Evolutionary conservation across 1,284 basidiomycete genomes (phyloP).

Genomic region (Agaricales sp.): DNA sequence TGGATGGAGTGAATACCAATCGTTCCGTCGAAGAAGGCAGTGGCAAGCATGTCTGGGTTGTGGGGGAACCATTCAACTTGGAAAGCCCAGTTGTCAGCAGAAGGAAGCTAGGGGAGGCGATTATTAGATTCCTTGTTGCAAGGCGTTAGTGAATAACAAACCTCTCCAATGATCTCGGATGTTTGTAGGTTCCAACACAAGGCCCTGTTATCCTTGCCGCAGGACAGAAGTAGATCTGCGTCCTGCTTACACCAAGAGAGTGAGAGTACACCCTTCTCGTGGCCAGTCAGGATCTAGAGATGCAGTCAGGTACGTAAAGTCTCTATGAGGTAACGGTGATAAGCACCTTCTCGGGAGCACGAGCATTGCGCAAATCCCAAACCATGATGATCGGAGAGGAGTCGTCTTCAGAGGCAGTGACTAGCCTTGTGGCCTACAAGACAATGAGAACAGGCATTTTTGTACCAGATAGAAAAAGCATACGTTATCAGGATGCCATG

Average conservation of each 20-base stretch:
- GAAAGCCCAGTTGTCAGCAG: conserved; percentile 95
- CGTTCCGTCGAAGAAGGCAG: conserved; percentile 75
- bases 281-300: conserved; percentile 78
- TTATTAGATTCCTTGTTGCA: neutral
- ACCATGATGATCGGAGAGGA: conserved; percentile 94
- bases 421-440: conserved; percentile 76
- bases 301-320: too few relatives aligned
- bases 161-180: too few relatives aligned
- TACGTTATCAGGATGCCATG: conserved; percentile 96
- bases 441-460: too few relatives aligned
- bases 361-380: conserved; percentile 96
- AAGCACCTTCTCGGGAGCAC: conserved; percentile 84
- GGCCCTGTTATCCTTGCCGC: conserved; percentile 95
- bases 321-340: too few relatives aligned
- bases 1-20: conserved; percentile 85
- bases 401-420: conserved; percentile 95
- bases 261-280: conserved; percentile 92
- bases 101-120: conserved; percentile 55
- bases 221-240: conserved; percentile 85
- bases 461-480: conserved; percentile 16
- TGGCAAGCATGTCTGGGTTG: conserved; percentile 88
- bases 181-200: conserved; percentile 96
- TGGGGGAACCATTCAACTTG: conserved; percentile 95
- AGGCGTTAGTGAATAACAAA: conserved; percentile 17
- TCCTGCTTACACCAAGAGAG: conserved; percentile 97